These are phyloP conservation scores for Apiospora malaysiana DNA, from an alignment of 2,329 filamentous ascomycete genomes.

Conservation along the genomic window DNA sequence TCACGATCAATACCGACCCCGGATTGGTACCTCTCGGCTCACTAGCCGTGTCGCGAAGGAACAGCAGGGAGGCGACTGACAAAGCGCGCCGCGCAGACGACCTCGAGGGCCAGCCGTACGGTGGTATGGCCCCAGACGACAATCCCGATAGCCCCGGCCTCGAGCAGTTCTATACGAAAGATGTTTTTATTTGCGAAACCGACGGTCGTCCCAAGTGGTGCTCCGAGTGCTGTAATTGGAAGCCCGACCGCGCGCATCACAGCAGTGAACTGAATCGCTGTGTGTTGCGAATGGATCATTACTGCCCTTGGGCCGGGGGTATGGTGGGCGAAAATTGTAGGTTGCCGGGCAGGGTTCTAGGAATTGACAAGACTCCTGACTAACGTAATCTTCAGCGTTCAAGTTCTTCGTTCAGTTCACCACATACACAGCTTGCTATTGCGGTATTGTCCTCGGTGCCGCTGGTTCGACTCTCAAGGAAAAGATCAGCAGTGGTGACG, in stretches of 20 bases:
- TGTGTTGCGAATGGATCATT: constrained; percentile 91
- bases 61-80: constrained; percentile 31
- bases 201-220: constrained; percentile 91
- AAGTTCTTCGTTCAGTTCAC: constrained; percentile 94
- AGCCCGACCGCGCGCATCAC: constrained; percentile 87
- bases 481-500: constrained; percentile 48
- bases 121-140: constrained; percentile 45
- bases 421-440: constrained; percentile 73
- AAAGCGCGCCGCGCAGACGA: constrained; percentile 33
- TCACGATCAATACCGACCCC: constrained; percentile 71
- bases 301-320: constrained; percentile 96
- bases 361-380: constrained; percentile 20
- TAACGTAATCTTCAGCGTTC: constrained; percentile 59
- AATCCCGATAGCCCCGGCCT: constrained; percentile 70
- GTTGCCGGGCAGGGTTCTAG: constrained; percentile 32
- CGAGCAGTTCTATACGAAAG: constrained; percentile 79
- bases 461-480: constrained; percentile 68
- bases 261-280: constrained; percentile 83
- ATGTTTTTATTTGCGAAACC: constrained; percentile 82
- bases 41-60: constrained; percentile 38
- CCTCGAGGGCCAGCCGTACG: constrained; percentile 42
- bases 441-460: constrained; percentile 66
- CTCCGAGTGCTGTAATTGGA: constrained; percentile 82
- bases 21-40: constrained; percentile 74
- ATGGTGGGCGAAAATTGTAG: constrained; percentile 81